Conservation (phyloP, 768 basidiomycete genomes). For the Amanita phalloides region DNA sequence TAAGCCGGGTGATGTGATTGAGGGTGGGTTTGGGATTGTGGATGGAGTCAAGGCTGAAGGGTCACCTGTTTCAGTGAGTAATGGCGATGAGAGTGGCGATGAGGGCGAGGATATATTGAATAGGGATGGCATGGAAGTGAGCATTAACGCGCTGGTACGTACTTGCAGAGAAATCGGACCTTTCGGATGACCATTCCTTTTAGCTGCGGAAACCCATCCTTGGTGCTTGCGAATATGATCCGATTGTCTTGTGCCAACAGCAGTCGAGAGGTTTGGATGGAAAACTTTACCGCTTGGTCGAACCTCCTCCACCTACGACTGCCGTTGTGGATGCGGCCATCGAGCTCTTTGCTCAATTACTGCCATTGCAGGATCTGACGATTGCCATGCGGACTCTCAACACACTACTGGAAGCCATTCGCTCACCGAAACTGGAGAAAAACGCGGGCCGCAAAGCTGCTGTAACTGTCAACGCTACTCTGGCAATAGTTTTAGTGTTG, state of each 20-base stretch:
- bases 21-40: constrained; percentile 4
- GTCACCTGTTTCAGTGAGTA: constrained; percentile 32
- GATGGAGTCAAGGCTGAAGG: constrained; percentile 30
- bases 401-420: constrained; percentile 51
- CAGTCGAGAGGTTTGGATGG: constrained; percentile 33
- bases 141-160: constrained; percentile 69
- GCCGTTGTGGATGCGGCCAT: constrained; percentile 84
- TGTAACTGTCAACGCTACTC: constrained; percentile 66
- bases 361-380: constrained; percentile 65
- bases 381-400: constrained; percentile 43
- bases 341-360: constrained; percentile 71
- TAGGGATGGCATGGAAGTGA: constrained; percentile 70
- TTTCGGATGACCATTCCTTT: background rate
- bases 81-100: constrained; percentile 20
- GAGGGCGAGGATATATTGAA: constrained; percentile 42
- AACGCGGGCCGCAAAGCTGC: constrained; percentile 84
- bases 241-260: constrained; percentile 56
- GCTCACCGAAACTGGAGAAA: constrained; percentile 73
- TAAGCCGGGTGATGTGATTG: constrained; percentile 3
- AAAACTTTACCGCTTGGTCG: constrained; percentile 21
- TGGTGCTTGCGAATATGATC: constrained; percentile 81
- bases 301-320: constrained; percentile 68
- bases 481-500: constrained; percentile 65
- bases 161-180: background rate
- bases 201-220: constrained; percentile 73